Conservation (phyloP, 75 land plant genomes). For the Sequoia sempervirens region DNA sequence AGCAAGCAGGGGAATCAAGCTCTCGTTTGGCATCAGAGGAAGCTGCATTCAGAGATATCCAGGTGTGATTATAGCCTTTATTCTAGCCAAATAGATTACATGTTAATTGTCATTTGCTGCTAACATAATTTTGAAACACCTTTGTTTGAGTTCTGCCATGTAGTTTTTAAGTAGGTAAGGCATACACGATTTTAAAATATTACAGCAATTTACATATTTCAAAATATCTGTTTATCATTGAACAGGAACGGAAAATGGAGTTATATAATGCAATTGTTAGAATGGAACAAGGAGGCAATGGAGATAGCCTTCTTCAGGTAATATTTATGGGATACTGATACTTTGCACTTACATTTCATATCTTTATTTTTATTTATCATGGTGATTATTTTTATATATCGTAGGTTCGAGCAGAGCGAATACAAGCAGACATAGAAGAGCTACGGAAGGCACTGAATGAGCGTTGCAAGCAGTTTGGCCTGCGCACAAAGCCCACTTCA, state of each 20-base stretch:
- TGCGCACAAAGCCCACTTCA: slow-evolving; percentile 53
- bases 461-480: slow-evolving; percentile 71
- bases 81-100: neutral
- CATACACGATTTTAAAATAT: neutral
- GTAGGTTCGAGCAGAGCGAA: slow-evolving; percentile 81
- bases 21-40: slow-evolving; percentile 78
- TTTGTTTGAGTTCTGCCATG: neutral
- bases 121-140: neutral
- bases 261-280: slow-evolving; percentile 74
- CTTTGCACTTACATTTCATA: neutral
- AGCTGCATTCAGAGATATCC: slow-evolving; percentile 74
- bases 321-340: neutral
- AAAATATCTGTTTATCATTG: neutral
- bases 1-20: slow-evolving; percentile 74
- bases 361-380: neutral
- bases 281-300: slow-evolving; percentile 89
- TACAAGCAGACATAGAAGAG: slow-evolving; percentile 86
- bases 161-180: neutral
- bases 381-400: slow-evolving; percentile 5
- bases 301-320: slow-evolving; percentile 89
- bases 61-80: slow-evolving; percentile 41
- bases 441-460: slow-evolving; percentile 66
- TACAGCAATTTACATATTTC: neutral
- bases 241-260: slow-evolving; percentile 69
- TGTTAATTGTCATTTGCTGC: neutral